phyloP scores from a whole-genome alignment of 2,329 filamentous ascomycete genomes.

The Pestalotiopsis sp. region DNA sequence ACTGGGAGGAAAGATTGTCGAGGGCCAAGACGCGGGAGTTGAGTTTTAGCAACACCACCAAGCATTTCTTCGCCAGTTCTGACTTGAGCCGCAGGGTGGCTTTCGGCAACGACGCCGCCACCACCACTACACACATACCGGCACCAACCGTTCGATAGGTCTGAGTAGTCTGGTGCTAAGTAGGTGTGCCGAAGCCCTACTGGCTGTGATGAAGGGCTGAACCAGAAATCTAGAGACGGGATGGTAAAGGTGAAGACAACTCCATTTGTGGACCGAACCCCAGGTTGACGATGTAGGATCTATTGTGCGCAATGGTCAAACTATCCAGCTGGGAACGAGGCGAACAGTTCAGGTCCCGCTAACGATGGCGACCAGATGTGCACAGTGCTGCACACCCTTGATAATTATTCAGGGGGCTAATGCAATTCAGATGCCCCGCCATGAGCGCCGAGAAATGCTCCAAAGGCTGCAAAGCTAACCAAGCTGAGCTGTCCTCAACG shows the following conservation, averaged over 20 bases:
- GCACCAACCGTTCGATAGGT: no score
- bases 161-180: not conserved
- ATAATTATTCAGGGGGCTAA: not conserved
- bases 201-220: not conserved
- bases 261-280: not conserved
- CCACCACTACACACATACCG: not conserved
- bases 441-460: not conserved
- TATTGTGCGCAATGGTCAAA: not conserved
- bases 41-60: not conserved
- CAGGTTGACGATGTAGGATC: not conserved
- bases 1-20: not conserved
- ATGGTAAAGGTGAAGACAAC: not conserved
- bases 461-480: not conserved
- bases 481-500: not conserved
- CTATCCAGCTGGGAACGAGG: not conserved
- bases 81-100: not conserved
- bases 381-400: not conserved
- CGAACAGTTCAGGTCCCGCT: not conserved
- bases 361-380: not conserved
- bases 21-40: not conserved
- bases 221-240: not conserved
- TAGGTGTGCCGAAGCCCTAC: not conserved
- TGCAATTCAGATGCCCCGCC: not conserved
- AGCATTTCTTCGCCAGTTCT: not conserved
- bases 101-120: not conserved